Percentiles rank a stretch among this genome's conserved stretches.
Conservation (phyloP, 108 stramenopile genomes). For the Cyclotella atomus region DNA sequence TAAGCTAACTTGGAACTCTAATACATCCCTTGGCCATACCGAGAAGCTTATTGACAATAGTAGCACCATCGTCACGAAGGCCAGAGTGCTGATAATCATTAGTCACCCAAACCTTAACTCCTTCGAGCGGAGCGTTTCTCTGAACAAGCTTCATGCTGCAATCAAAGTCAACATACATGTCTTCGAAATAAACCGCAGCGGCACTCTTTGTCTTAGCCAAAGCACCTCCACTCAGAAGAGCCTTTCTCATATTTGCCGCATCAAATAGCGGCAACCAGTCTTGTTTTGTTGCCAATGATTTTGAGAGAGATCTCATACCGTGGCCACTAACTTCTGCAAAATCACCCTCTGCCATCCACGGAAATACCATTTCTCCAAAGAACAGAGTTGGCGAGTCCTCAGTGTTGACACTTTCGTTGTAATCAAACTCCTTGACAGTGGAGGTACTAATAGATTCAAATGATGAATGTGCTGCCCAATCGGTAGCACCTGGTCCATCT, state of each 20-base stretch:
- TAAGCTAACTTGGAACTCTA: constrained; percentile 69
- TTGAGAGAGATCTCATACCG: constrained; percentile 69
- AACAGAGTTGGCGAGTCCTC: constrained; percentile 62
- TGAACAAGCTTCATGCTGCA: constrained; percentile 59
- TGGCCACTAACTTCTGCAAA: constrained; percentile 72
- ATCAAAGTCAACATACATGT: constrained; percentile 95
- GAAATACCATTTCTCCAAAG: constrained; percentile 95
- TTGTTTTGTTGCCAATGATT: constrained; percentile 69
- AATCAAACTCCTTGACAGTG: constrained; percentile 58
- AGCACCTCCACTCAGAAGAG: constrained; percentile 31
- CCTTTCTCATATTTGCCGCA: constrained; percentile 60
- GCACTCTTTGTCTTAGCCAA: constrained; percentile 58
- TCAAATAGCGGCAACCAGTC: constrained; percentile 89
- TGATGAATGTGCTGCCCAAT: constrained; percentile 84
- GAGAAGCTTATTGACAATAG: constrained; percentile 79
- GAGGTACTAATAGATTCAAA: constrained; percentile 42
- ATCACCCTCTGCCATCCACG: constrained; percentile 92
- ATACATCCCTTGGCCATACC: constrained; percentile 83
- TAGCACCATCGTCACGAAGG: constrained; percentile 86
- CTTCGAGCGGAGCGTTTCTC: constrained; percentile 71
- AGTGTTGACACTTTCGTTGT: constrained; percentile 43
- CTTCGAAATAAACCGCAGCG: constrained; percentile 90
- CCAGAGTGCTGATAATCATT: constrained; percentile 96
- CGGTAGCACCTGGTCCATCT: constrained; percentile 70
- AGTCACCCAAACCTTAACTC: constrained; percentile 82